phyloP scores from a whole-genome alignment of 805 yeast genomes.

The Metschnikowia santaceciliae region DNA sequence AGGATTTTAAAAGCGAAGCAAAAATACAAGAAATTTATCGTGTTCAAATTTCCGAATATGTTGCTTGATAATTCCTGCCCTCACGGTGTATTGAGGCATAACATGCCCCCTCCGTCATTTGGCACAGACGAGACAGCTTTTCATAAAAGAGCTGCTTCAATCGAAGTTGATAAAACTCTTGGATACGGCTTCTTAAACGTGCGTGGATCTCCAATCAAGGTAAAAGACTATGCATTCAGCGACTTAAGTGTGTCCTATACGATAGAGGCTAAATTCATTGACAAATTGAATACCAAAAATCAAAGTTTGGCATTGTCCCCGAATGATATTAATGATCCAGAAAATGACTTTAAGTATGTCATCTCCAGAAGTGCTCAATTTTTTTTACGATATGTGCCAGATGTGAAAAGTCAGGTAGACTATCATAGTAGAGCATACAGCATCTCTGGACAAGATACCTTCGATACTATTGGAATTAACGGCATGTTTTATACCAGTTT shows the following conservation, averaged over 20 bases:
- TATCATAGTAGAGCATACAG: conserved; percentile 24
- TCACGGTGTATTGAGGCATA: conserved; percentile 37
- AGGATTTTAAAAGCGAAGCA: conserved; percentile 46
- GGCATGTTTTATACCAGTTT: conserved; percentile 29
- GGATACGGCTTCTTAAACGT: conserved; percentile 54
- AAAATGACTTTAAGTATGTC: conserved; percentile 29
- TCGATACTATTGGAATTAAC: conserved; percentile 31
- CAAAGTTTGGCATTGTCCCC: conserved; percentile 28
- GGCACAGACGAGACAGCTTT: conserved; percentile 40
- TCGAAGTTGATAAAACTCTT: conserved; percentile 36
- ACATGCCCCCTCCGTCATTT: conserved; percentile 41
- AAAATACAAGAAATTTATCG: conserved; percentile 55
- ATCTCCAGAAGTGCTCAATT: conserved; percentile 35
- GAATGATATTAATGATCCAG: conserved; percentile 36
- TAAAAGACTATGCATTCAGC: conserved; percentile 44
- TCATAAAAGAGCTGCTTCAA: conserved; percentile 29
- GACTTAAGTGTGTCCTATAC: conserved; percentile 47
- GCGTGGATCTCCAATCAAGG: conserved; percentile 51
- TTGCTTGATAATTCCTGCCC: conserved; percentile 51
- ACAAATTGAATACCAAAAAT: conserved; percentile 33
- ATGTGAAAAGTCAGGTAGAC: conserved; percentile 27
- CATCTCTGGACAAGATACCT: conserved; percentile 25
- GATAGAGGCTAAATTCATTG: conserved; percentile 54
- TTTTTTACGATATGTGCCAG: conserved; percentile 38
- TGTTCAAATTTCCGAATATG: conserved; percentile 54